A percentile compares a stretch with the other conserved stretches of the same genome.
Conservation (phyloP, 23 red algal species). For the Gracilaria domingensis region DNA sequence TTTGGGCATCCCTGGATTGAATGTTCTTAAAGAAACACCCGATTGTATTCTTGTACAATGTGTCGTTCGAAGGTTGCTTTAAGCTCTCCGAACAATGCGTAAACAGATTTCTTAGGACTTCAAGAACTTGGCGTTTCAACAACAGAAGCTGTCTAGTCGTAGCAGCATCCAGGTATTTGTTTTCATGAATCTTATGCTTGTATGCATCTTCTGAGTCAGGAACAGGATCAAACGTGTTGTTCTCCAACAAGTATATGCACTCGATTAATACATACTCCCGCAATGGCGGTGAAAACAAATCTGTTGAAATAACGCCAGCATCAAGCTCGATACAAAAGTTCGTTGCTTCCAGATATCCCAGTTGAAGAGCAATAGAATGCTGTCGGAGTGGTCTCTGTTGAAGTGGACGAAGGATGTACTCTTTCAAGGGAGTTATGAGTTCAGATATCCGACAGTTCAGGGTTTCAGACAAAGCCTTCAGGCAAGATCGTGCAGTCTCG, state of each 20-base stretch:
- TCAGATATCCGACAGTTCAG: slow-evolving; percentile 35
- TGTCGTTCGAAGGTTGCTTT: slow-evolving; percentile 67
- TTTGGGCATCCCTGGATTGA: slow-evolving; percentile 74
- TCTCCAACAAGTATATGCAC: slow-evolving; percentile 79
- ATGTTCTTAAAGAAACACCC: slow-evolving; percentile 87
- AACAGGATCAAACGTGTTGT: slow-evolving; percentile 73
- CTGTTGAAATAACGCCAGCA: slow-evolving; percentile 31
- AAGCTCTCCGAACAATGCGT: slow-evolving; percentile 35
- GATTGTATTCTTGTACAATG: slow-evolving; percentile 62
- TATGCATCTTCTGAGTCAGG: slow-evolving; percentile 87
- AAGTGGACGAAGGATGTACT: slow-evolving; percentile 75
- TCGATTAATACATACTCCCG: slow-evolving; percentile 48
- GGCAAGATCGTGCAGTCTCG: slow-evolving; percentile 48
- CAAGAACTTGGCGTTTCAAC: slow-evolving; percentile 62
- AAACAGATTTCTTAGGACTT: slow-evolving; percentile 51
- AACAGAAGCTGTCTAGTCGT: slow-evolving; percentile 49
- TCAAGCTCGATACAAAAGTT: slow-evolving; percentile 77
- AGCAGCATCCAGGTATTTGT: slow-evolving; percentile 69
- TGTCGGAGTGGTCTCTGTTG: slow-evolving; percentile 73
- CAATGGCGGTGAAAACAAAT: slow-evolving; percentile 57
- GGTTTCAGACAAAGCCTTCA: slow-evolving; percentile 38
- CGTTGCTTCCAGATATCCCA: slow-evolving; percentile 77
- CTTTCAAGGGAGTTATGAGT: slow-evolving; percentile 50
- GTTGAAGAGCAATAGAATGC: slow-evolving; percentile 75
- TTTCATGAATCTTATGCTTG: slow-evolving; percentile 81